phyloP scores from a whole-genome alignment of 768 basidiomycete species.

The Pleurotus platypus region DNA sequence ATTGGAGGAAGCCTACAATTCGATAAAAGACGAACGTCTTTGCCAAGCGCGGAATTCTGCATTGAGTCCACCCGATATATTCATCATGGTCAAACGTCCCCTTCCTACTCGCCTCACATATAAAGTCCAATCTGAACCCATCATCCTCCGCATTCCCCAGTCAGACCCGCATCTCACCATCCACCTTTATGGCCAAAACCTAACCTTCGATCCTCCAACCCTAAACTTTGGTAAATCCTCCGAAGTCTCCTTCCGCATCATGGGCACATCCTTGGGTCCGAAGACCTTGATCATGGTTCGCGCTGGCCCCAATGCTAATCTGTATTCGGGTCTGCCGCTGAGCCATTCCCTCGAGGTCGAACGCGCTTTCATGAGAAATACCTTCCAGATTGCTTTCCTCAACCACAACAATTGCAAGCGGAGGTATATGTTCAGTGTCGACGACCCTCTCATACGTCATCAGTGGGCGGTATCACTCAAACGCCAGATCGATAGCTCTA shows the following conservation, averaged over 20 bases:
- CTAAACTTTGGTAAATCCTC: slow-evolving; percentile 76
- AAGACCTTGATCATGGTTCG: slow-evolving; percentile 84
- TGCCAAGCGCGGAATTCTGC: slow-evolving; percentile 61
- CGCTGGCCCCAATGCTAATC: slow-evolving; percentile 76
- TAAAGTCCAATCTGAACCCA: slow-evolving; percentile 82
- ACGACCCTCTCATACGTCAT: slow-evolving; percentile 71
- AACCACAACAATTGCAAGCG: slow-evolving; percentile 66
- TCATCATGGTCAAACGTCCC: slow-evolving; percentile 68
- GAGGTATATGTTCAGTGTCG: slow-evolving; percentile 93
- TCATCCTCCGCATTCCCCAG: slow-evolving; percentile 82
- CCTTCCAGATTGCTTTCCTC: slow-evolving; percentile 87
- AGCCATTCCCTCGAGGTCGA: slow-evolving; percentile 79
- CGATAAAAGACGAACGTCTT: slow-evolving; percentile 69
- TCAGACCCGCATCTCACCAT: slow-evolving; percentile 81
- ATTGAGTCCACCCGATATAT: slow-evolving; percentile 41
- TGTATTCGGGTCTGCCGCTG: slow-evolving; percentile 78
- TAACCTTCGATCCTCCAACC: slow-evolving; percentile 83
- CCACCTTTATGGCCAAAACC: slow-evolving; percentile 82
- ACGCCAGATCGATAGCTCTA: slow-evolving; percentile 55
- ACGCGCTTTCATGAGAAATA: slow-evolving; percentile 94
- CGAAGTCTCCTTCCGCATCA: slow-evolving; percentile 88
- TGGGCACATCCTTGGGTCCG: slow-evolving; percentile 77
- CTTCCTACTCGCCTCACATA: slow-evolving; percentile 81
- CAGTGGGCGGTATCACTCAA: slow-evolving; percentile 71
- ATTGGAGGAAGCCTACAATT: slow-evolving; percentile 74